Evolutionary conservation across 1,139 yeast genomes (phyloP).

Genomic region (Pichia sp.): DNA sequence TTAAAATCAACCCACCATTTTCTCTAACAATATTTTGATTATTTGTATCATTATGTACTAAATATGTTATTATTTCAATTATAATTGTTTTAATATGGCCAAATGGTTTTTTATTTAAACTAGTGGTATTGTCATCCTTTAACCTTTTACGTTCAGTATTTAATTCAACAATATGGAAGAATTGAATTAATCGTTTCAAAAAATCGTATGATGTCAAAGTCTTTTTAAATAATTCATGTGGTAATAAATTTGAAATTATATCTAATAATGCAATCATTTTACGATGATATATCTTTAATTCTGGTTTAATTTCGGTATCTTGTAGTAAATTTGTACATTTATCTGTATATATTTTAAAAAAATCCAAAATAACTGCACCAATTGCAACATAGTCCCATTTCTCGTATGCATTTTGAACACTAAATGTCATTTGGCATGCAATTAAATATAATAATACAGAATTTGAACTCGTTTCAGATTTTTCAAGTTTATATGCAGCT

Average conservation of each 20-base stretch:
- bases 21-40: conserved; percentile 66
- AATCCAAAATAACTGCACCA: conserved; percentile 27
- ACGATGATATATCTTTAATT: conserved; percentile 15
- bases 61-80: conserved; percentile 53
- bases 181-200: conserved; percentile 37
- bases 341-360: conserved; percentile 29
- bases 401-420: background rate
- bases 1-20: conserved; percentile 60
- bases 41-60: conserved; percentile 44
- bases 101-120: conserved; percentile 29
- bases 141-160: conserved; percentile 37
- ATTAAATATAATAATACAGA: conserved; percentile 4
- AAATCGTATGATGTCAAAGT: conserved; percentile 48
- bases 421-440: conserved; percentile 10
- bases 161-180: conserved; percentile 45
- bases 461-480: background rate
- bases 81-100: conserved; percentile 57
- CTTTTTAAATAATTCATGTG: conserved; percentile 46
- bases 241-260: conserved; percentile 45
- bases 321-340: conserved; percentile 14
- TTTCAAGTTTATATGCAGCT: conserved; percentile 5
- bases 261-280: conserved; percentile 36
- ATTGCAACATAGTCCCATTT: conserved; percentile 10
- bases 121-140: conserved; percentile 20
- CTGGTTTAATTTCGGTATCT: conserved; percentile 15